A percentile compares a stretch with the other conserved stretches of the same genome.
Evolutionary conservation across 306 rosid species (phyloP).

Genomic region (Trifolium repens): DNA sequence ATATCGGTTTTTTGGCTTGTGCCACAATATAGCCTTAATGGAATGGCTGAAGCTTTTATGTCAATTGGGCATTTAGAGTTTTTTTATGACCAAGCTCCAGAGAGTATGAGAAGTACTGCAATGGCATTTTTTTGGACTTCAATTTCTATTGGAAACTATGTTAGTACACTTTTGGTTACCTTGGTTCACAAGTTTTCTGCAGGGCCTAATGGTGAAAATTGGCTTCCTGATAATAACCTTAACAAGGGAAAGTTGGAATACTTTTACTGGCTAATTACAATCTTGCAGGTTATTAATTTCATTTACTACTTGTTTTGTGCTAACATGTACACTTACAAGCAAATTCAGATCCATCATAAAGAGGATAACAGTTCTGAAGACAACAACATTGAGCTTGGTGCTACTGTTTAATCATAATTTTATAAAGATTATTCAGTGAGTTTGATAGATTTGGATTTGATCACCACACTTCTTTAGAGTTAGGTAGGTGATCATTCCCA

Average conservation of each 20-base stretch:
- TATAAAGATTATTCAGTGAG: not conserved
- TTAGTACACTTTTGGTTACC: slow-evolving; percentile 72
- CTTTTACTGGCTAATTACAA: slow-evolving; percentile 83
- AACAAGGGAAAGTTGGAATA: slow-evolving; percentile 78
- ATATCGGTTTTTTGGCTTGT: slow-evolving; percentile 85
- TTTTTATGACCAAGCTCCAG: slow-evolving; percentile 90
- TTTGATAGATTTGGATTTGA: slow-evolving; percentile 8
- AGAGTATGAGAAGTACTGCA: slow-evolving; percentile 93
- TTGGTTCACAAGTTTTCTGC: slow-evolving; percentile 70
- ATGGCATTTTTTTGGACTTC: slow-evolving; percentile 79
- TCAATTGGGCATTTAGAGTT: slow-evolving; percentile 91
- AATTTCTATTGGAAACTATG: slow-evolving; percentile 68
- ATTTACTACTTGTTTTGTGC: slow-evolving; percentile 70
- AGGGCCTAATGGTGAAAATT: slow-evolving; percentile 70
- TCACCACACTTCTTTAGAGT: not conserved
- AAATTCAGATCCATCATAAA: slow-evolving; percentile 59
- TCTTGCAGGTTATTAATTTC: slow-evolving; percentile 62
- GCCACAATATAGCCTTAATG: slow-evolving; percentile 87
- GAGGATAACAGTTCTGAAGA: slow-evolving; percentile 35
- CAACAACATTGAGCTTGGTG: slow-evolving; percentile 53
- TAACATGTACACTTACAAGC: slow-evolving; percentile 69
- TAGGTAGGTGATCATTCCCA: not conserved
- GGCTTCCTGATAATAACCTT: slow-evolving; percentile 80
- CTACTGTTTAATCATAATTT: slow-evolving; percentile 36
- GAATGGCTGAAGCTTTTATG: slow-evolving; percentile 96